Conservation (phyloP, 352 stramenopile species). For the Phytophthora rubi region DNA sequence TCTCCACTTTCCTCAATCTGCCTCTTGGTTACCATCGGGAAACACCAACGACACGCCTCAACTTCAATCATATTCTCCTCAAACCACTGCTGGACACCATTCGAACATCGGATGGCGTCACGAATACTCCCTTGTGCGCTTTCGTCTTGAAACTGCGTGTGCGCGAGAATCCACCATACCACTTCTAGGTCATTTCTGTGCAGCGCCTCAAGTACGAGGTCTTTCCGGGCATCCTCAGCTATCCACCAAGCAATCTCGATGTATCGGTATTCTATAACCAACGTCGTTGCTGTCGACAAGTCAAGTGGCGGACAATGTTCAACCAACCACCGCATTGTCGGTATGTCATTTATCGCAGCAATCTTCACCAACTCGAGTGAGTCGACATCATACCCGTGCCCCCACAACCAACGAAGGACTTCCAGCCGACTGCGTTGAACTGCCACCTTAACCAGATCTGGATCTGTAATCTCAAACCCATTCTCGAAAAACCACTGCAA, state of each 20-base stretch:
- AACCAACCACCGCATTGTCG: background rate
- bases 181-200: background rate
- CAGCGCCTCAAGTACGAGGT: background rate
- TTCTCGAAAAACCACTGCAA: background rate
- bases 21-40: background rate
- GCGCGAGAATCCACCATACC: background rate
- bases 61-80: background rate
- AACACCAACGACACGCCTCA: background rate
- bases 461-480: background rate
- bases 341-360: background rate
- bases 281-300: background rate
- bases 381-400: background rate
- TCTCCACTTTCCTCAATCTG: background rate
- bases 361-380: background rate
- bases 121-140: background rate
- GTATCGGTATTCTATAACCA: background rate
- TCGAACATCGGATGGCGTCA: background rate
- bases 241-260: background rate
- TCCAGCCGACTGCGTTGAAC: background rate
- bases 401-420: background rate
- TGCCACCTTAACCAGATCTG: background rate
- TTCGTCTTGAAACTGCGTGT: background rate
- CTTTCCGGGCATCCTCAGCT: background rate
- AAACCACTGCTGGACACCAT: background rate
- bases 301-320: background rate